phyloP scores from a whole-genome alignment of 2,329 filamentous ascomycete genomes.

The Teratosphaeria pseudoeucalypti region DNA sequence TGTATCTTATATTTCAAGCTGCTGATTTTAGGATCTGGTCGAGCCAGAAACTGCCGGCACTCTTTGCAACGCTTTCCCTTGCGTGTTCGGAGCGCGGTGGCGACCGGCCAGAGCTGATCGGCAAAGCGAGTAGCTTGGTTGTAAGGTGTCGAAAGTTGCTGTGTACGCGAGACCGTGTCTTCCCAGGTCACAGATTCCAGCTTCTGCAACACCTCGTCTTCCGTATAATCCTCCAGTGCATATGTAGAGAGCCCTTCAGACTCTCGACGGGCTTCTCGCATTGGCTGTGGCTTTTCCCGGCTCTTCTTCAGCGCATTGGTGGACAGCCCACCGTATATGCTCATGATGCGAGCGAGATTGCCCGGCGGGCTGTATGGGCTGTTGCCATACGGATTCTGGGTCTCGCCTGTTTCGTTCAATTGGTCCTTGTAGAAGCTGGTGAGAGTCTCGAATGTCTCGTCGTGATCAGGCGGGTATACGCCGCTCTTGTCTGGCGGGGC shows the following conservation, averaged over 20 bases:
- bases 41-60: conserved; percentile 90
- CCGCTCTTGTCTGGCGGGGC: conserved; percentile 16
- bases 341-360: conserved; percentile 82
- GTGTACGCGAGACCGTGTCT: conserved; percentile 35
- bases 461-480: conserved; percentile 44
- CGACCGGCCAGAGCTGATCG: conserved; percentile 67
- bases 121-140: conserved; percentile 50
- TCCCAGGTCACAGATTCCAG: conserved; percentile 54
- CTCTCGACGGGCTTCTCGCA: conserved; percentile 66
- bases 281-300: conserved; percentile 57
- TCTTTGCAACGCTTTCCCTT: conserved; percentile 85
- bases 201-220: conserved; percentile 48
- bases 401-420: conserved; percentile 53
- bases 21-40: conserved; percentile 81
- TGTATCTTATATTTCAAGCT: conserved; percentile 89
- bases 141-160: conserved; percentile 41
- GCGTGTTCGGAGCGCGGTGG: conserved; percentile 78
- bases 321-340: conserved; percentile 59
- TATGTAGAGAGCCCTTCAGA: conserved; percentile 61
- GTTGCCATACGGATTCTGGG: conserved; percentile 36
- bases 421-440: conserved; percentile 75
- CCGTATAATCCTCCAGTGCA: conserved; percentile 12
- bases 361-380: conserved; percentile 62
- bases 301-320: conserved; percentile 53
- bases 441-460: conserved; percentile 64